A percentile compares a stretch with the other conserved stretches of the same genome.
These are phyloP conservation scores for Sporothrix sp. DNA, from an alignment of 2,329 filamentous ascomycete species.

Conservation along the genomic window DNA sequence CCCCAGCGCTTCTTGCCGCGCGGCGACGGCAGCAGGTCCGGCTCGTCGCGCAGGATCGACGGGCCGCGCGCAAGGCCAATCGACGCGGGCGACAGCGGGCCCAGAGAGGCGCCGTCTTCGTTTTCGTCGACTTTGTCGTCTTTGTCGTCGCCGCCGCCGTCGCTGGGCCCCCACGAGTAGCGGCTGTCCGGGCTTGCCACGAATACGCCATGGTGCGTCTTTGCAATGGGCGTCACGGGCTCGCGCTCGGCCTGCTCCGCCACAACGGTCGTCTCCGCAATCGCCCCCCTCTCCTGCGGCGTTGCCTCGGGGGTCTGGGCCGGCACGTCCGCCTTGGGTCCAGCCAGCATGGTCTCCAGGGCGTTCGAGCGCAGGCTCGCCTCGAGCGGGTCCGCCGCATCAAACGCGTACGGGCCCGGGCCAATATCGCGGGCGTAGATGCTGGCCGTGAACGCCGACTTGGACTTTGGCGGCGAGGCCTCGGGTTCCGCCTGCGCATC, in stretches of 20 bases:
- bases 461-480: slow-evolving; percentile 5
- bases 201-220: not conserved
- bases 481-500: too few species aligned
- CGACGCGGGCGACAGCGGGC: slow-evolving; percentile 16
- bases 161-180: slow-evolving; percentile 6
- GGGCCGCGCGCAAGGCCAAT: slow-evolving; percentile 28
- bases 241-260: not conserved
- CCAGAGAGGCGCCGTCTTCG: not conserved
- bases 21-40: not conserved
- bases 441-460: slow-evolving; percentile 16
- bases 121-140: too few species aligned
- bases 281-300: too few species aligned
- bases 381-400: not conserved
- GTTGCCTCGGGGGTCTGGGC: too few species aligned
- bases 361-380: not conserved
- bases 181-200: slow-evolving; percentile 2
- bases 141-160: not conserved
- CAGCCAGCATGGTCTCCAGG: too few species aligned
- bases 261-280: not conserved
- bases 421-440: slow-evolving; percentile 19
- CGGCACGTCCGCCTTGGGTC: too few species aligned
- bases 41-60: slow-evolving; percentile 20
- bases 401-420: slow-evolving; percentile 16
- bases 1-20: slow-evolving; percentile 5
- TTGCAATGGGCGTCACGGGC: not conserved